These are phyloP conservation scores for Botrytis aclada DNA, from an alignment of 2,329 filamentous ascomycete genomes.

Conservation along the genomic window DNA sequence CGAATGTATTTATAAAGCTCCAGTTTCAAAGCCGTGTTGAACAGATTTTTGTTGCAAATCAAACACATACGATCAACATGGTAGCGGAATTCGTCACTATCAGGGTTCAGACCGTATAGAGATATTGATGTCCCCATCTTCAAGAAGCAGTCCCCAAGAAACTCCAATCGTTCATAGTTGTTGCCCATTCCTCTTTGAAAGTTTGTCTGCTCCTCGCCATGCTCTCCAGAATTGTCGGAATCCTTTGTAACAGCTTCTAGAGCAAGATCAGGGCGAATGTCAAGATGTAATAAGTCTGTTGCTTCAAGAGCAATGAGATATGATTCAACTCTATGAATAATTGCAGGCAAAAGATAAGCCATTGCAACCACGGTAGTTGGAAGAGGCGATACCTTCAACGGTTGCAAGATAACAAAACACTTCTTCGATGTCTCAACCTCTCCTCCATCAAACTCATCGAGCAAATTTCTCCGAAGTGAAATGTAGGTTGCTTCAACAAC, in stretches of 20 bases:
- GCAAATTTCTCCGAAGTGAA: slow-evolving; percentile 74
- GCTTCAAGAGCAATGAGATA: slow-evolving; percentile 78
- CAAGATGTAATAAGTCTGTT: slow-evolving; percentile 61
- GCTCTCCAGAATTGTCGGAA: slow-evolving; percentile 77
- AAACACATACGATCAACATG: slow-evolving; percentile 89
- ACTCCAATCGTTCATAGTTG: slow-evolving; percentile 93
- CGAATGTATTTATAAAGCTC: slow-evolving; percentile 74
- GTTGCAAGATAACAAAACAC: slow-evolving; percentile 73
- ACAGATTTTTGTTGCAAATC: slow-evolving; percentile 87
- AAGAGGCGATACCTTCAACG: slow-evolving; percentile 71
- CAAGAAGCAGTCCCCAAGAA: slow-evolving; percentile 87
- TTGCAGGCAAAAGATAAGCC: slow-evolving; percentile 73
- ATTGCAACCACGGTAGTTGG: slow-evolving; percentile 67
- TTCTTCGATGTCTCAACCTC: slow-evolving; percentile 44
- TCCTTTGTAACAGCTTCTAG: slow-evolving; percentile 93
- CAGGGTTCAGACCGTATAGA: slow-evolving; percentile 71
- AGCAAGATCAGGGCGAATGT: slow-evolving; percentile 65
- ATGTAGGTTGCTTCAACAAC: slow-evolving; percentile 76
- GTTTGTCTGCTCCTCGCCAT: slow-evolving; percentile 64
- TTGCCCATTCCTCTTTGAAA: slow-evolving; percentile 83
- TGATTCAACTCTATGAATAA: slow-evolving; percentile 80
- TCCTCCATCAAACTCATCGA: slow-evolving; percentile 63
- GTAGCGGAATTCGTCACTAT: slow-evolving; percentile 78
- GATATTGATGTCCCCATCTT: slow-evolving; percentile 95
- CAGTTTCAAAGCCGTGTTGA: slow-evolving; percentile 67